These are phyloP conservation scores for Globisporangium irregulare DNA, from an alignment of 352 stramenopile species.

Conservation along the genomic window DNA sequence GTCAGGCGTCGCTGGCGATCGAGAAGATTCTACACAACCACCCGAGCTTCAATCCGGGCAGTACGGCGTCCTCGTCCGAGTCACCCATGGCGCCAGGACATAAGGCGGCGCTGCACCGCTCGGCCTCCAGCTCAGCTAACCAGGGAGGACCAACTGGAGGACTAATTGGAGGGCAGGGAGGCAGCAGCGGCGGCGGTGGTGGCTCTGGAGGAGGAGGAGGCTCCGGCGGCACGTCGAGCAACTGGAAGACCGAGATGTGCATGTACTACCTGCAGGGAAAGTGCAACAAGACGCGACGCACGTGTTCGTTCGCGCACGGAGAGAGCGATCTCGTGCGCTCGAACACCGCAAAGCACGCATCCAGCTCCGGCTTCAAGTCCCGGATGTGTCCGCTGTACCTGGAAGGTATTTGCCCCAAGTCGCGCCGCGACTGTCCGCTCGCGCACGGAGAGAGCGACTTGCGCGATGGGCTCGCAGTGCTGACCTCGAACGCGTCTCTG, in stretches of 20 bases:
- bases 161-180: conserved; percentile 13
- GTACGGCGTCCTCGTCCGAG: not conserved
- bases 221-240: conserved; percentile 31
- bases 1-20: conserved; percentile 57
- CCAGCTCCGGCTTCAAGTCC: conserved; percentile 54
- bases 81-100: conserved; percentile 4
- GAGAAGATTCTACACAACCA: conserved; percentile 67
- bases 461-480: conserved; percentile 43
- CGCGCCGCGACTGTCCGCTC: conserved; percentile 70
- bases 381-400: conserved; percentile 77
- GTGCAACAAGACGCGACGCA: conserved; percentile 86
- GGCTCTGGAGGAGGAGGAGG: not conserved
- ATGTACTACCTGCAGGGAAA: conserved; percentile 90
- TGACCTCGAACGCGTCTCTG: conserved; percentile 23
- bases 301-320: conserved; percentile 85
- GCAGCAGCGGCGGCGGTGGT: conserved; percentile 22
- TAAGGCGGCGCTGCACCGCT: conserved; percentile 29
- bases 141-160: not conserved
- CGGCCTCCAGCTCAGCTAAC: conserved; percentile 8
- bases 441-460: conserved; percentile 78
- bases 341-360: conserved; percentile 28
- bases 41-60: conserved; percentile 63
- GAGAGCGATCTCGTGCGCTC: conserved; percentile 72
- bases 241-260: conserved; percentile 89
- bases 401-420: conserved; percentile 69